Evolutionary conservation across 2,329 filamentous ascomycete species (phyloP), one percentile per base, ranked within the genome.

Genomic region (Aaosphaeria arxii): DNA sequence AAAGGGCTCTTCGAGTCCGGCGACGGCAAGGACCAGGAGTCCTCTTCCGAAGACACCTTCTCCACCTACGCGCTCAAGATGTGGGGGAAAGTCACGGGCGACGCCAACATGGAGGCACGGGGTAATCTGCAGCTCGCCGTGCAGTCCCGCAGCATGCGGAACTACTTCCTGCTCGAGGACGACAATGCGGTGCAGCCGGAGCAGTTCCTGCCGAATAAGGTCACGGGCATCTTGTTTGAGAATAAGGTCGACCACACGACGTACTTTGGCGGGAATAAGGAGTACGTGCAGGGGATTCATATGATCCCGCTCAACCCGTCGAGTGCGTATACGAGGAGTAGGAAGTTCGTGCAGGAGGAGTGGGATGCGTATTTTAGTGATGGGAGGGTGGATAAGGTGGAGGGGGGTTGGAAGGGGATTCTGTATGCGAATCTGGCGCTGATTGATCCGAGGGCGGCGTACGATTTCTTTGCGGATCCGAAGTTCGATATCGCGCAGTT

Each of bases 221-320:
- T 81, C 3, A 81, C 81, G 2, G 82, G 82, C 6, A 85, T 86
- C 4, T 69, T 96, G 9, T 97, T 97, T 61, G 94, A 97, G 74
- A 97, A 97, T 76, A 99, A 99, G 71, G 81, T 91, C 48, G 90
- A 99, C 68, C 91, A 97, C 70, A 88, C 88, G 4, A 71, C 94
- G 1, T 97, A 91, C 71, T 99, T 99, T 63, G 90, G 91, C 38
- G 70, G 46, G 7, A 66, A 67, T 24, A 49, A 74, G 4, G 89
- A 95, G 72, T 91, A 83, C 61, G 82, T 95, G 43, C 75, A 86
- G 63, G 83, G 69, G 45, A 94, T 95, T 57, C 88, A 94, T 70
- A 94, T 95, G 89, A 80, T 95, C 39, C 89, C 89, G 0, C 74
- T 92, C 35, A 79, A 89, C 47, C 85, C 89, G 1, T 78, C 81